Base-by-base conservation (phyloP, 768 basidiomycete genomes). In the Auricularia cornea region DNA sequence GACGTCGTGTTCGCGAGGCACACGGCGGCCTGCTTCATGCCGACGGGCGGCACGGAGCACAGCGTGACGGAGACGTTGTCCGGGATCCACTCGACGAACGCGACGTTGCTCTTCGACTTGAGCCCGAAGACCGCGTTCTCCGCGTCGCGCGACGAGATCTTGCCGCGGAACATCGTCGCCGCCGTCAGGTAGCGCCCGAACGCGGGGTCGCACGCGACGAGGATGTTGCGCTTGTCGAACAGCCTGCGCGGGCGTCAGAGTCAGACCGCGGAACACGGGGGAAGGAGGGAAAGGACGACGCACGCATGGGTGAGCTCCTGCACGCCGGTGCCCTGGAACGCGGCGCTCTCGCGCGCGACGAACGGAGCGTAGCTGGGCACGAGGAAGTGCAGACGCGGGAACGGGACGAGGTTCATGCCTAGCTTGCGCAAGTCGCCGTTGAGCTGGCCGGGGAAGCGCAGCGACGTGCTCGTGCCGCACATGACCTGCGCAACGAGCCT, bases 341-440 rank as follows among this genome's bases (percentile, higher is more conserved):
- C 75, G 59, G 77, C 78, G 0, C 85, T 79, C 62, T 84, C 84
- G 2, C 84, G 80, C 67, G 92, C 84, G 66, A 83, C 85, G 68
- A 98, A 85, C 0, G 97, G 97, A 0, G 93, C 94, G 72, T 94
- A 97, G 67, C 92, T 94, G 59, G 93, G 92, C 80, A 93, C 90
- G 69, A 99, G 83, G 84, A 98, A 99, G 73, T 99, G 96, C 60
- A 98, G 83, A 88, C 96, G 73, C 48, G 80, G 79, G 76, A 81
- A 81, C 66, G 80, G 80, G 60, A 81, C 67, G 68, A 79, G 73
- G 73, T 80, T 80, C 66, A 78, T 76, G 20, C 72, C 77, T 35
- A 80, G 67, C 63, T 74, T 74, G 40, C 73, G 67, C 32, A 74
- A 67, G 59, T 74, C 73, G 29, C 68, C 72, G 66, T 74, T 74